Percentiles rank a stretch among this genome's conserved stretches.
Conservation (phyloP, 371 early-diverging fungal species). For the Mucor piriformis region DNA sequence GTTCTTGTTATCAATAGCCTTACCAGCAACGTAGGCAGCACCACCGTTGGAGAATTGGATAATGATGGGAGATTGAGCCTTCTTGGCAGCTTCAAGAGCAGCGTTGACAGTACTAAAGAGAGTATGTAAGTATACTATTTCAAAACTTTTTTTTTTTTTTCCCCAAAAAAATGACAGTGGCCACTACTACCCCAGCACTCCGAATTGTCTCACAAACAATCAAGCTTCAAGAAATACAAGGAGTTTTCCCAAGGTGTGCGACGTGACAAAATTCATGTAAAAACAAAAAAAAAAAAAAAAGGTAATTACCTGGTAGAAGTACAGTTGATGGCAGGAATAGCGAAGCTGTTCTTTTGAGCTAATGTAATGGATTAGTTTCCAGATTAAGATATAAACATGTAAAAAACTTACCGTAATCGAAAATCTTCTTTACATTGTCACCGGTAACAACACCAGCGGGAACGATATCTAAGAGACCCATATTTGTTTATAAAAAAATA, state of each 20-base stretch:
- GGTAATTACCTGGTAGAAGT: slow-evolving; percentile 72
- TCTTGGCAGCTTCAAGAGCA: slow-evolving; percentile 89
- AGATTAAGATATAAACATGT: neutral
- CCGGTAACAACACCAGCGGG: slow-evolving; percentile 91
- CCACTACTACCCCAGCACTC: neutral
- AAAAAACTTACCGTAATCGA: slow-evolving; percentile 60
- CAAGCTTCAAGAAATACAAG: neutral
- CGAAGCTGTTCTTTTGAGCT: slow-evolving; percentile 82
- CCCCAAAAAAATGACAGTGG: neutral
- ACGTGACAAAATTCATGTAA: slow-evolving; percentile 8
- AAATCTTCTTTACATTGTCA: slow-evolving; percentile 84
- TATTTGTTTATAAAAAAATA: slow-evolving; percentile 17
- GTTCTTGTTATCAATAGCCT: slow-evolving; percentile 84
- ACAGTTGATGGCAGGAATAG: slow-evolving; percentile 94
- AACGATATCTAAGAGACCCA: slow-evolving; percentile 82
- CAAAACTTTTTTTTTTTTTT: slow-evolving; percentile 1
- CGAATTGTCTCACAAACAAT: no score
- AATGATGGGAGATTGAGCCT: slow-evolving; percentile 85
- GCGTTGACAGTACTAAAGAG: slow-evolving; percentile 78
- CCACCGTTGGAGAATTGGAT: slow-evolving; percentile 95
- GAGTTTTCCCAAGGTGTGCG: neutral
- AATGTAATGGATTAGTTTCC: neutral
- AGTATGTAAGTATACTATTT: no score
- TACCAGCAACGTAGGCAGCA: slow-evolving; percentile 86
- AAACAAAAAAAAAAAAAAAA: neutral